These are phyloP conservation scores for Roridomyces roridus DNA, from an alignment of 768 basidiomycete genomes.

Conservation along the genomic window DNA sequence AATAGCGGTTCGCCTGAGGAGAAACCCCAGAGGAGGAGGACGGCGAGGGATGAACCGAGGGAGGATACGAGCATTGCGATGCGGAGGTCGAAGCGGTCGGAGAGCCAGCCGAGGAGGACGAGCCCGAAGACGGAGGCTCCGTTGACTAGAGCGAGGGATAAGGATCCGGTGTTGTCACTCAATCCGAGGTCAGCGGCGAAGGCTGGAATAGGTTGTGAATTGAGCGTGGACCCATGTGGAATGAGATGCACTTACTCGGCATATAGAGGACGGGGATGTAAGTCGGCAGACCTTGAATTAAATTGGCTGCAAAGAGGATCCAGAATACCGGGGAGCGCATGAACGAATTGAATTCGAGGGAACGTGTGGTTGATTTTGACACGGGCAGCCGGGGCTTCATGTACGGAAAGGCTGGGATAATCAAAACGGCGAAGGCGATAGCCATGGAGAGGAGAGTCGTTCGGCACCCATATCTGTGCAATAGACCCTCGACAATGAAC, in stretches of 20 bases:
- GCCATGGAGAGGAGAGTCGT: conserved; percentile 18
- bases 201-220: not conserved
- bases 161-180: conserved; percentile 6
- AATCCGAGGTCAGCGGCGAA: conserved; percentile 19
- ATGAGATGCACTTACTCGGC: conserved; percentile 9
- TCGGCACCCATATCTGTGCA: conserved; percentile 16
- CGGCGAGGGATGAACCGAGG: conserved; percentile 18
- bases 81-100: conserved; percentile 25
- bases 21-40: conserved; percentile 25
- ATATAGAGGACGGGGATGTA: conserved; percentile 20
- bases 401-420: conserved; percentile 16
- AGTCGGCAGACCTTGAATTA: conserved; percentile 15
- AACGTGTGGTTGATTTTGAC: not conserved
- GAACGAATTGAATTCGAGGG: conserved; percentile 12
- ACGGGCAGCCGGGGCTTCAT: conserved; percentile 18
- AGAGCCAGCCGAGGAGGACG: conserved; percentile 22
- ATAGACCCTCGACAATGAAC: conserved; percentile 14
- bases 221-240: not conserved
- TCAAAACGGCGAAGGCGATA: conserved; percentile 6
- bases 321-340: conserved; percentile 14
- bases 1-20: conserved; percentile 8
- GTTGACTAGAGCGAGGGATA: conserved; percentile 19
- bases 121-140: conserved; percentile 19
- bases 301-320: conserved; percentile 16
- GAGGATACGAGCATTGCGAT: conserved; percentile 18